These are phyloP conservation scores for Pistacia vera DNA, from an alignment of 345 rosid species.

Conservation along the genomic window DNA sequence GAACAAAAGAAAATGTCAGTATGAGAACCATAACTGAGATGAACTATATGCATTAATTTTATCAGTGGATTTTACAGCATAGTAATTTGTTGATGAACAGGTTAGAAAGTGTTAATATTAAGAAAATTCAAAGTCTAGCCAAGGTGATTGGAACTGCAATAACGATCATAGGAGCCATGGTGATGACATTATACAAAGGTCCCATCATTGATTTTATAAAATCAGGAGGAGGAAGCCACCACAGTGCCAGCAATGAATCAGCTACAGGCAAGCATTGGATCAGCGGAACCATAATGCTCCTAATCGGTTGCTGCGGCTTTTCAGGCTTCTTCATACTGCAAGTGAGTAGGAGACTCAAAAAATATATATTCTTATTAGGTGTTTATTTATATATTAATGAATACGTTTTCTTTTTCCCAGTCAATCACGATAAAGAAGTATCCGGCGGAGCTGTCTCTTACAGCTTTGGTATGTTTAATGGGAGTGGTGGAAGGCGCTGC, in stretches of 20 bases:
- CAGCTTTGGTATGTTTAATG: slow-evolving; percentile 67
- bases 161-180: slow-evolving; percentile 80
- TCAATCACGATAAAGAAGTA: slow-evolving; percentile 68
- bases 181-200: slow-evolving; percentile 86
- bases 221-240: slow-evolving; percentile 35
- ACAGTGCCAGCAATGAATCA: slow-evolving; percentile 30
- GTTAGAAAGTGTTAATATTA: slow-evolving; percentile 62
- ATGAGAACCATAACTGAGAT: background rate
- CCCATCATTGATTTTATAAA: slow-evolving; percentile 57
- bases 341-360: slow-evolving; percentile 31
- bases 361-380: no score
- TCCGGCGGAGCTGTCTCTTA: slow-evolving; percentile 80
- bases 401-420: slow-evolving; percentile 23
- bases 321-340: slow-evolving; percentile 76
- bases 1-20: no score
- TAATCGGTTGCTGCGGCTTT: slow-evolving; percentile 66
- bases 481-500: slow-evolving; percentile 60
- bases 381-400: no score
- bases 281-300: slow-evolving; percentile 59
- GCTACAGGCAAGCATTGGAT: slow-evolving; percentile 53
- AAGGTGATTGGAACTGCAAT: slow-evolving; percentile 70
- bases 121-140: slow-evolving; percentile 62
- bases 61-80: background rate
- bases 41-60: background rate
- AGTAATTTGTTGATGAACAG: slow-evolving; percentile 29